Base-by-base conservation (phyloP, 306 rosid genomes). In the Castanea mollissima region DNA sequence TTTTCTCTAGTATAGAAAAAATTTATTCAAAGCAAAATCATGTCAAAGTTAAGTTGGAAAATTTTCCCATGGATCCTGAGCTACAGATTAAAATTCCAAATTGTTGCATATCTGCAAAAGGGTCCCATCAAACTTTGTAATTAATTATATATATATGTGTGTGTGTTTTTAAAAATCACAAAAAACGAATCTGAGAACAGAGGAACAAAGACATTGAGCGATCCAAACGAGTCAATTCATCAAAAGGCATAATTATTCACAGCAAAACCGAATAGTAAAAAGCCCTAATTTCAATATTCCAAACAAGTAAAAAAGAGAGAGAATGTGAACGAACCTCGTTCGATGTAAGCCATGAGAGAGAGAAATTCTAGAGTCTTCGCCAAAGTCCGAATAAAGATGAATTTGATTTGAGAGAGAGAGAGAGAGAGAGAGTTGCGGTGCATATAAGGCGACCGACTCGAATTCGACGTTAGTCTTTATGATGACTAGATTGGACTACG, bases 291-390 rank as follows among this genome's bases (percentile, higher is more conserved):
- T 35, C 21, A 67, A 19, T 3, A 8, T 9, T 59, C 13, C 9
- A 20, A 67, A 67, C n/a, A 19, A 67, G 51, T 46, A 4, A 35
- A 11, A n/a, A 63, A 12, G 25, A 18, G 25, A 59, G 71, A 64
- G 54, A 74, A 58, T 18, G 52, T 56, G 31, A 52, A 16, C 67
- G 27, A 73, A 86, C 90, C 92, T 82, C 87, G 79, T 63, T 89
- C 92, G 8, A 89, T 86, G 77, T 82, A 89, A 34, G 92, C 88
- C 89, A 89, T 89, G 44, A 75, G 19, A 34, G 76, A 65, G 27
- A 35, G 71, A 44, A 12, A 56, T 69, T 70, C 70, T 71, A 71
- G 74, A 57, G 84, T 69, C 71, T 82, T 75, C 80, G 13, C 20
- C 58, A 14, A 55, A 46, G 46, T 8, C 46, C 69, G 13, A 58